phyloP scores from a whole-genome alignment of 768 basidiomycete genomes.

The Clathrus columnatus region DNA sequence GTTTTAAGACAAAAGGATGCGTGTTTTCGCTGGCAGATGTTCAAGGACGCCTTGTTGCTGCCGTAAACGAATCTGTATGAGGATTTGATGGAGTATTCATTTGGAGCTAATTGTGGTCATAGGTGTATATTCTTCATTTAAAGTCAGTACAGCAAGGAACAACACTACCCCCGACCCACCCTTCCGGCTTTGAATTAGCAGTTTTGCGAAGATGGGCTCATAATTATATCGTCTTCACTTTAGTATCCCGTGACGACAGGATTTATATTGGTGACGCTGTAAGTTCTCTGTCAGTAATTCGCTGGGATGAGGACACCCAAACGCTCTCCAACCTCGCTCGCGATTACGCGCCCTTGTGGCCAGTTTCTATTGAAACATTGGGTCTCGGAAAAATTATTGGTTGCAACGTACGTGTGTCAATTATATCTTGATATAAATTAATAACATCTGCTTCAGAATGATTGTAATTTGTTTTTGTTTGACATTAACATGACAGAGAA shows the following conservation, averaged over 20 bases:
- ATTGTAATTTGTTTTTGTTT: constrained; percentile 61
- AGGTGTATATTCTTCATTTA: constrained; percentile 2
- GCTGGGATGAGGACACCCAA: constrained; percentile 27
- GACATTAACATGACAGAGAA: constrained; percentile 35
- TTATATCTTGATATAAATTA: constrained; percentile 6
- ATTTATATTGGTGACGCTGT: constrained; percentile 75
- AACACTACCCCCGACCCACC: constrained; percentile 22
- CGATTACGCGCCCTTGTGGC: constrained; percentile 72
- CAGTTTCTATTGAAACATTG: constrained; percentile 53
- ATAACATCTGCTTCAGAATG: constrained; percentile 33
- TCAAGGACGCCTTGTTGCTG: constrained; percentile 41
- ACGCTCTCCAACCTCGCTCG: constrained; percentile 50
- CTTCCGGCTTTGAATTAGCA: constrained; percentile 28
- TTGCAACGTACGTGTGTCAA: constrained; percentile 52
- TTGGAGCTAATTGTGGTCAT: neutral
- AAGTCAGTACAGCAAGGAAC: constrained; percentile 27
- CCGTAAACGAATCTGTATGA: constrained; percentile 70
- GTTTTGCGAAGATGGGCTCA: constrained; percentile 62
- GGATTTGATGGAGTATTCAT: neutral
- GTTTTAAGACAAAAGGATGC: constrained; percentile 48
- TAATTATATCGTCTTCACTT: constrained; percentile 67
- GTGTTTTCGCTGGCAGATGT: constrained; percentile 54
- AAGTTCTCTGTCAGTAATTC: constrained; percentile 66
- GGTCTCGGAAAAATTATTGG: constrained; percentile 52
- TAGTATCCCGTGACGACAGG: constrained; percentile 45